Percentiles rank a stretch among this genome's conserved stretches.
Conservation (phyloP, 176 grass and related monocot species). For the Bolboschoenus planiculmis region DNA sequence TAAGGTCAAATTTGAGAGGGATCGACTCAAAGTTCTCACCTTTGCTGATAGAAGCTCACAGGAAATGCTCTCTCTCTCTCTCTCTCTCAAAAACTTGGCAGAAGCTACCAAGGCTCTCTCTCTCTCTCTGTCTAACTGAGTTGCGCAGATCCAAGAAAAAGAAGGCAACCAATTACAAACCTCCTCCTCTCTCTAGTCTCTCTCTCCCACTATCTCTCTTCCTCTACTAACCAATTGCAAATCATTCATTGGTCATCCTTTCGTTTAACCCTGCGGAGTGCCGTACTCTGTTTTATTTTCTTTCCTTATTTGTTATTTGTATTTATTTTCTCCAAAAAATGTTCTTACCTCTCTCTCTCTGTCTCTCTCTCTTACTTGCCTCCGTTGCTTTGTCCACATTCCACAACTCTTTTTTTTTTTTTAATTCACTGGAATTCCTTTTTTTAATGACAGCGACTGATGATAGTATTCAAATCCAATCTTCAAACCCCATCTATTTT, state of each 20-base stretch:
- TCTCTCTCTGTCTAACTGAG: conserved; percentile 17
- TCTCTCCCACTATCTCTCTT: background rate
- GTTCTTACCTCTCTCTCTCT: background rate
- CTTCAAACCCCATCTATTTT: too few species aligned
- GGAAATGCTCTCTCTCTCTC: background rate
- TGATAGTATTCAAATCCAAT: background rate
- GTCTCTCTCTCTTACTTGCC: background rate
- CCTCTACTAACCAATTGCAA: background rate
- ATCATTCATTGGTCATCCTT: conserved; percentile 15
- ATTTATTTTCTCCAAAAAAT: background rate
- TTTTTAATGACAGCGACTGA: background rate
- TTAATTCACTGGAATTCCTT: background rate
- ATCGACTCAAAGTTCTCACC: conserved; percentile 13
- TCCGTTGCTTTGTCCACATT: background rate
- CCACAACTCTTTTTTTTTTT: background rate
- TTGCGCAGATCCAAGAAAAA: conserved; percentile 13
- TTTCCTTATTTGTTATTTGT: background rate
- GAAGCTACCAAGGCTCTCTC: background rate
- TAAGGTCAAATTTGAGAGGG: background rate
- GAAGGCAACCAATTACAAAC: background rate
- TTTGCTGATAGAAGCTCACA: conserved; percentile 1
- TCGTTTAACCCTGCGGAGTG: background rate
- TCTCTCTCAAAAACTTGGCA: too few species aligned
- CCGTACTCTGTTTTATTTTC: conserved; percentile 4
- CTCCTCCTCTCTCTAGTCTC: background rate